Conservation (phyloP, 345 rosid genomes). For the Eucalyptus pumila region DNA sequence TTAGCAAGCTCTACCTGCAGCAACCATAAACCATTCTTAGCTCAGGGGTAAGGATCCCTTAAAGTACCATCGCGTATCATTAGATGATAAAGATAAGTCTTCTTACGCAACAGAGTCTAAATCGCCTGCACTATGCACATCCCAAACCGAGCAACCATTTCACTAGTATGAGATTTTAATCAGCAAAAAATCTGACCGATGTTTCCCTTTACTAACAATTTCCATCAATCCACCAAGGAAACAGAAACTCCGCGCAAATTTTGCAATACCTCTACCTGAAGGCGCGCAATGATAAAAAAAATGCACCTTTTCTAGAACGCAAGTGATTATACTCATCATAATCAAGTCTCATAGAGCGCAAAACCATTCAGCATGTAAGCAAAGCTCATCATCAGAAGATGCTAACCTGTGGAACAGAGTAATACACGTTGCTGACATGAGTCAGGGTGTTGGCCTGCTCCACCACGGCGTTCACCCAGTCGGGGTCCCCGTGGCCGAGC, state of each 20-base stretch:
- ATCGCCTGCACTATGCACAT: neutral
- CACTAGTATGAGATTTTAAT: neutral
- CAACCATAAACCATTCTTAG: neutral
- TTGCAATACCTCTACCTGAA: neutral
- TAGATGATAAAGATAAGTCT: neutral
- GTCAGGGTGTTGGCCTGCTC: constrained; percentile 62
- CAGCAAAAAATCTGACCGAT: neutral
- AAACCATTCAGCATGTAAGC: neutral
- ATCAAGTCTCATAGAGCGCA: neutral
- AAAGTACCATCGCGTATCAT: neutral
- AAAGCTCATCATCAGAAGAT: neutral
- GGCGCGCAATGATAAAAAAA: neutral
- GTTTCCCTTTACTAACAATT: neutral
- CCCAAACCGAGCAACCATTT: neutral
- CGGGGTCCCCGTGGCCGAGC: constrained; percentile 73
- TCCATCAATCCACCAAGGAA: neutral
- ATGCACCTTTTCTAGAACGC: neutral
- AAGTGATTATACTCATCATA: neutral
- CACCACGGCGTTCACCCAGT: constrained; percentile 61
- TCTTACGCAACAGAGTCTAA: neutral
- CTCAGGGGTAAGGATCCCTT: neutral
- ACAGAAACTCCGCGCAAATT: neutral
- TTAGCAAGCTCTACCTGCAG: constrained; percentile 74
- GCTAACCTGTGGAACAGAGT: constrained; percentile 71
- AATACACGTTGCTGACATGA: constrained; percentile 72